These are phyloP conservation scores for Ganoderma lingzhi DNA, from an alignment of 1,284 basidiomycete species.

Conservation along the genomic window DNA sequence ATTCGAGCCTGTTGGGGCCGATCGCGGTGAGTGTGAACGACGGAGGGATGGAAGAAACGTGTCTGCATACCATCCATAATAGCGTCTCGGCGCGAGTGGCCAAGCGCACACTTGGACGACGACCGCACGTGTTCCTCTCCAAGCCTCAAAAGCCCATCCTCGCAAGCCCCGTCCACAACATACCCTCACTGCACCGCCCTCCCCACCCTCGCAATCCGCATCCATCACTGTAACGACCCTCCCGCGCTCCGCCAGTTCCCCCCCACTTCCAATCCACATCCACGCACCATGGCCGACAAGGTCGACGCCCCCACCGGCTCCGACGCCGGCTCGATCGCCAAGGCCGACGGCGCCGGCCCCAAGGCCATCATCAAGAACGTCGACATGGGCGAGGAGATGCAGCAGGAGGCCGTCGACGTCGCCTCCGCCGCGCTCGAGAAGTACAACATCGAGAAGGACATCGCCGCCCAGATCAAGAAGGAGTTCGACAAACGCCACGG, in stretches of 20 bases:
- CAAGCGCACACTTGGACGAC: conserved; percentile 1
- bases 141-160: conserved; percentile 16
- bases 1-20: not conserved
- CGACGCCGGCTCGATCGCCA: conserved; percentile 56
- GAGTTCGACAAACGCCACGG: conserved; percentile 94
- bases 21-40: not conserved
- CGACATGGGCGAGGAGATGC: conserved; percentile 97
- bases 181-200: not conserved
- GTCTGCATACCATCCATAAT: not conserved
- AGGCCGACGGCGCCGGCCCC: conserved; percentile 52
- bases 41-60: not conserved
- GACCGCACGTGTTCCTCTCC: conserved; percentile 11
- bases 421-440: conserved; percentile 87
- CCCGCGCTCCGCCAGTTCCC: not conserved
- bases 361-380: conserved; percentile 97
- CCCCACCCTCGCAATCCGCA: not conserved
- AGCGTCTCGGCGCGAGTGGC: not conserved
- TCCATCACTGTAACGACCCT: not conserved
- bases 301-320: conserved; percentile 63
- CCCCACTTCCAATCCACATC: conserved; percentile 7
- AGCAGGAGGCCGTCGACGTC: conserved; percentile 91
- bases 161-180: conserved; percentile 4
- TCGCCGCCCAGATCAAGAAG: conserved; percentile 97
- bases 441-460: conserved; percentile 96
- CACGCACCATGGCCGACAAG: conserved; percentile 65